phyloP scores from a whole-genome alignment of 2,329 filamentous ascomycete genomes.

The Diplodia sapinea region DNA sequence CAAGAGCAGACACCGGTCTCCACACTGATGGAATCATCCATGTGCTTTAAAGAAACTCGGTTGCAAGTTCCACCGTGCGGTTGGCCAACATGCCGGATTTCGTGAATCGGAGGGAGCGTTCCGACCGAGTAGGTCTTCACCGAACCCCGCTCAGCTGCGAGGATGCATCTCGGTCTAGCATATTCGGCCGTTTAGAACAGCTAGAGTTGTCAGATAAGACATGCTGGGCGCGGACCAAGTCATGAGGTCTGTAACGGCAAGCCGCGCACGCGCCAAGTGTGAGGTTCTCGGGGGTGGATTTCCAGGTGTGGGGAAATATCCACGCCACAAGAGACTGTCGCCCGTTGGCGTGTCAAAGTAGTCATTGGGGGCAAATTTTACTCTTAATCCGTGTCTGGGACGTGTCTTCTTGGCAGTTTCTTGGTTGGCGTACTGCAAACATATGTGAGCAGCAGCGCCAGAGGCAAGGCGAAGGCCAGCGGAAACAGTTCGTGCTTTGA shows the following conservation, averaged over 20 bases:
- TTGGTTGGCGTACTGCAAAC: too few relatives aligned
- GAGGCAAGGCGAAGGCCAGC: too few relatives aligned
- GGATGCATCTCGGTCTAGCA: neutral
- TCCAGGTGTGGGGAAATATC: neutral
- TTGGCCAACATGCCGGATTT: too few relatives aligned
- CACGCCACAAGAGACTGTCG: neutral
- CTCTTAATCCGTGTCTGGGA: neutral
- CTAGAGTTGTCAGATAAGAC: neutral
- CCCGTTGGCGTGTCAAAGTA: neutral
- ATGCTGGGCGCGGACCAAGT: neutral
- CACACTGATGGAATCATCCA: neutral
- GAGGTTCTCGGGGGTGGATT: neutral
- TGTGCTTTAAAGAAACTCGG: neutral
- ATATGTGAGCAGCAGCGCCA: too few relatives aligned
- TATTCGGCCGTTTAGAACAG: neutral
- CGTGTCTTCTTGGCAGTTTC: neutral
- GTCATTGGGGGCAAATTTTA: neutral
- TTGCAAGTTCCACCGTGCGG: too few relatives aligned
- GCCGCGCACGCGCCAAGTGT: neutral
- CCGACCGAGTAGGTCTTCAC: neutral
- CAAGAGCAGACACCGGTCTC: neutral
- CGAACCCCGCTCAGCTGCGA: neutral
- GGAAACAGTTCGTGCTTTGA: too few relatives aligned
- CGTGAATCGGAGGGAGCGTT: neutral
- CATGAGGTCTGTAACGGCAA: neutral